Percentiles rank a stretch among this genome's conserved stretches.
Conservation (phyloP, 805 yeast species). For the Saccharomycopsis sp. region DNA sequence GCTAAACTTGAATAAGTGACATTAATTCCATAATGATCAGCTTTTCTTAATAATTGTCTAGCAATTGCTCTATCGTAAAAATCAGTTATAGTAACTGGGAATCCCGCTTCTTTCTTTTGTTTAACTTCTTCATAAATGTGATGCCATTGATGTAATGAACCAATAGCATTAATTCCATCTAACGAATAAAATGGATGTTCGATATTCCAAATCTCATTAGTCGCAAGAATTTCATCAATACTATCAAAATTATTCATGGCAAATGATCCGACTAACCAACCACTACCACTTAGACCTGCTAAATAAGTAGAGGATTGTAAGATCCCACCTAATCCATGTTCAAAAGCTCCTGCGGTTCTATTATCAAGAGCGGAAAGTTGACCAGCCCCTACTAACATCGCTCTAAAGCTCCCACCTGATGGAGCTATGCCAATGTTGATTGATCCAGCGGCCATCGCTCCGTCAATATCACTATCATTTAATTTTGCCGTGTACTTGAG, state of each 20-base stretch:
- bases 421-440: conserved; percentile 53
- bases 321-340: conserved; percentile 63
- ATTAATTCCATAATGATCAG: conserved; percentile 44
- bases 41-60: conserved; percentile 50
- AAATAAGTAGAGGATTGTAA: conserved; percentile 65
- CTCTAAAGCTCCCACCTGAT: conserved; percentile 87
- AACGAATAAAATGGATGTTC: conserved; percentile 51
- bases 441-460: conserved; percentile 31
- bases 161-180: conserved; percentile 49
- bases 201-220: conserved; percentile 56
- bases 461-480: conserved; percentile 26
- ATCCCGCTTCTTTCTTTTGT: conserved; percentile 47
- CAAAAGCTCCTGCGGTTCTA: conserved; percentile 50
- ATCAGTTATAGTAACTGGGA: conserved; percentile 47
- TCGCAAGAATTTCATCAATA: conserved; percentile 49
- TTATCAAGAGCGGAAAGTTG: conserved; percentile 72
- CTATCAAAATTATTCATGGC: conserved; percentile 66
- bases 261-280: conserved; percentile 70
- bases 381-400: conserved; percentile 84
- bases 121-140: conserved; percentile 35
- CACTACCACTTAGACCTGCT: conserved; percentile 77
- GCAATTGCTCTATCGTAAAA: conserved; percentile 61
- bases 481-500: conserved; percentile 34
- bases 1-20: conserved; percentile 33
- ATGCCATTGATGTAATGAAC: conserved; percentile 40